These are phyloP conservation scores for Allium sativum DNA, from an alignment of 106 monocot species.

Conservation along the genomic window DNA sequence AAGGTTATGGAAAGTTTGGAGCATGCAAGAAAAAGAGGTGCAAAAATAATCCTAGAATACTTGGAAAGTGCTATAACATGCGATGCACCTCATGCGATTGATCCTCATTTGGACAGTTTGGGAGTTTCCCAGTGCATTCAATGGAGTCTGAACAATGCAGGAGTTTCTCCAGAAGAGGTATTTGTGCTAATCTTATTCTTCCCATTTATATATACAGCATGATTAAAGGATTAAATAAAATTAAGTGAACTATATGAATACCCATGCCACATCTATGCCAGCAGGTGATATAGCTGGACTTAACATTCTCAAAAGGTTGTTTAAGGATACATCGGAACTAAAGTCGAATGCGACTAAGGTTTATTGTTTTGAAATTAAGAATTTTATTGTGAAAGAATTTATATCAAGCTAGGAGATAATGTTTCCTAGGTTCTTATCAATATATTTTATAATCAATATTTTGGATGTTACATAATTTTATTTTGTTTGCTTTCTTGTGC, in stretches of 20 bases:
- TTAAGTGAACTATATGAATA: constrained; percentile 20
- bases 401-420: too few relatives aligned
- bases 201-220: background rate
- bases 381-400: too few relatives aligned
- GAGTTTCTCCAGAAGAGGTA: constrained; percentile 21
- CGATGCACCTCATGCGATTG: constrained; percentile 14
- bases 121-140: constrained; percentile 15
- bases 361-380: too few relatives aligned
- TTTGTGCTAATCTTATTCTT: too few relatives aligned
- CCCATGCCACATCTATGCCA: constrained; percentile 19
- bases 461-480: too few relatives aligned
- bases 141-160: constrained; percentile 15
- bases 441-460: too few relatives aligned
- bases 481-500: too few relatives aligned
- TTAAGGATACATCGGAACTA: constrained; percentile 10
- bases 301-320: constrained; percentile 8
- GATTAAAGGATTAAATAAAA: background rate
- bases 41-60: constrained; percentile 15
- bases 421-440: too few relatives aligned
- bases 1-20: constrained; percentile 22
- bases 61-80: constrained; percentile 16
- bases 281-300: constrained; percentile 14
- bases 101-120: constrained; percentile 11
- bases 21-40: constrained; percentile 19
- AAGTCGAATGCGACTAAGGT: constrained; percentile 21